phyloP scores from a whole-genome alignment of 352 stramenopile species.

The Phytophthora ohioensis region DNA sequence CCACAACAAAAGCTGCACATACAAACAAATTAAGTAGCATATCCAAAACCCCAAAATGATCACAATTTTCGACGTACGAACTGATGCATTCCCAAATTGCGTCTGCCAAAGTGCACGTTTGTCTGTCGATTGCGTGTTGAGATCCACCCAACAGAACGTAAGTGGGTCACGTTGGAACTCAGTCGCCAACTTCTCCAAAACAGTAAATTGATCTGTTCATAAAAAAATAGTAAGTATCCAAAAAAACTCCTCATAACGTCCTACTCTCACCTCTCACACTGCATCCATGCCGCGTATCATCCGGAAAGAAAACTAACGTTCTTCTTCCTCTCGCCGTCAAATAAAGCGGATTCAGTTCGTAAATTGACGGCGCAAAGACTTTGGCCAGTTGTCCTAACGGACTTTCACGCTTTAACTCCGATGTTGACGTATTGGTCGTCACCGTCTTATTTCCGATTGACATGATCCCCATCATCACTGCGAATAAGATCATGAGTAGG shows the following conservation, averaged over 20 bases:
- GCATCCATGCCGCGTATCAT: conserved; percentile 51
- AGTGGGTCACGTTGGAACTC: conserved; percentile 80
- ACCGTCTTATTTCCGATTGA: conserved; percentile 44
- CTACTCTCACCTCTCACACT: conserved; percentile 60
- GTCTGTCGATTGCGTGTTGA: conserved; percentile 36
- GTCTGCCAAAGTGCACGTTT: conserved; percentile 55
- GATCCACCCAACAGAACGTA: conserved; percentile 82
- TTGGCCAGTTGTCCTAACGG: conserved; percentile 65
- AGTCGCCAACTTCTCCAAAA: conserved; percentile 69
- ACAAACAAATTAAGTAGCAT: background rate
- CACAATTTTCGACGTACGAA: conserved; percentile 42
- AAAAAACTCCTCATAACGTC: background rate
- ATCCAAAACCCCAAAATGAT: background rate
- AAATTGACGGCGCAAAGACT: conserved; percentile 75
- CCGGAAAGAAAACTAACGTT: conserved; percentile 72
- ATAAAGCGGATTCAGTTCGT: conserved; percentile 72
- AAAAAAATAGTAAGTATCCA: background rate
- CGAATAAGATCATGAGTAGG: conserved; percentile 53
- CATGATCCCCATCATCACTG: conserved; percentile 53
- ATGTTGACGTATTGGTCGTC: conserved; percentile 7
- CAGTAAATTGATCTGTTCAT: conserved; percentile 68
- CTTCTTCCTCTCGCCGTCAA: conserved; percentile 66
- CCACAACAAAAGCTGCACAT: conserved; percentile 62
- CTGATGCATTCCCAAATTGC: conserved; percentile 45
- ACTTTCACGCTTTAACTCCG: conserved; percentile 16